These are phyloP conservation scores for Phytophthora agathidicida DNA, from an alignment of 352 stramenopile species.

Conservation along the genomic window DNA sequence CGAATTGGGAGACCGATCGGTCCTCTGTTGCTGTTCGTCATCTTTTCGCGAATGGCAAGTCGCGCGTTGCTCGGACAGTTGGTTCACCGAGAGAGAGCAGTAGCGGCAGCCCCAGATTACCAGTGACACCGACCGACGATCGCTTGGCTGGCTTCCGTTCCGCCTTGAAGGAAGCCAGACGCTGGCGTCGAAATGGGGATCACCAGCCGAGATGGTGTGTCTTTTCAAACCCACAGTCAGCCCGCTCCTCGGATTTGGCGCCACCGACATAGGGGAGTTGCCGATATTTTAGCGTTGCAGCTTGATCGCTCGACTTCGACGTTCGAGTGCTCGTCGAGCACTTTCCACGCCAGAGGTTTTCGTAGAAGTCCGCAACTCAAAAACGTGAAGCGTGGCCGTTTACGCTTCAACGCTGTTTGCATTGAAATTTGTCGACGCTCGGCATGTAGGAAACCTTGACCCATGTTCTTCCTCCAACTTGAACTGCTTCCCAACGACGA, in stretches of 20 bases:
- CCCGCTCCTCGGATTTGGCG: conserved; percentile 18
- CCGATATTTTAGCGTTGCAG: conserved; percentile 6
- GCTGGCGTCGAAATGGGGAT: conserved; percentile 19
- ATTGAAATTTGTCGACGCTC: neutral
- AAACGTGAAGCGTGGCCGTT: neutral
- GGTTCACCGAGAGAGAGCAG: conserved; percentile 15
- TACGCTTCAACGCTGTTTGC: neutral
- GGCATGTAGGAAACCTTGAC: too few relatives aligned
- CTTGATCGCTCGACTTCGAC: neutral
- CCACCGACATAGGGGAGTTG: conserved; percentile 7
- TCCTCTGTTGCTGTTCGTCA: conserved; percentile 29
- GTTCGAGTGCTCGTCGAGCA: conserved; percentile 13
- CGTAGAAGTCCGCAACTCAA: conserved; percentile 2
- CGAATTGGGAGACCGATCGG: conserved; percentile 32
- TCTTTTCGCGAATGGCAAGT: conserved; percentile 28
- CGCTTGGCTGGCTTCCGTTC: conserved; percentile 28
- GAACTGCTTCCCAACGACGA: conserved; percentile 4
- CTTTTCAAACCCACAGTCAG: conserved; percentile 12
- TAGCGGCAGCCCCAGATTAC: too few relatives aligned
- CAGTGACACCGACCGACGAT: conserved; percentile 9
- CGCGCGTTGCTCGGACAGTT: neutral
- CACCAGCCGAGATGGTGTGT: conserved; percentile 21
- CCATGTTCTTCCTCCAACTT: neutral
- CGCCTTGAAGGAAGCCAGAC: conserved; percentile 34
- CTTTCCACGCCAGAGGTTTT: conserved; percentile 29